phyloP scores from a whole-genome alignment of 306 rosid genomes.

The Ormosia emarginata region DNA sequence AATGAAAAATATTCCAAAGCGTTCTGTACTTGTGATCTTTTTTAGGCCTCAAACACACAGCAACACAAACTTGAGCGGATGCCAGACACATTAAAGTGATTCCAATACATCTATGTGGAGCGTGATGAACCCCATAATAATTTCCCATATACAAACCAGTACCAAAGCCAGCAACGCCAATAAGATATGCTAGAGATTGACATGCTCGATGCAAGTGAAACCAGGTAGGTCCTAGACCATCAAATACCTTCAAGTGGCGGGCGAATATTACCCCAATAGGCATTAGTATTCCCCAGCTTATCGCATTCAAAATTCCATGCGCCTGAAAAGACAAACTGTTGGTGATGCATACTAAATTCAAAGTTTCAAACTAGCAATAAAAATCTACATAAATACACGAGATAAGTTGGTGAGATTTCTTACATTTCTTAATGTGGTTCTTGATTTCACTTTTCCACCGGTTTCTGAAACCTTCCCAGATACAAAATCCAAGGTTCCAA shows the following conservation, averaged over 20 bases:
- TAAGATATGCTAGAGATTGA: neutral
- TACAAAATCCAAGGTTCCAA: conserved; percentile 26
- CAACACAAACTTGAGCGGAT: neutral
- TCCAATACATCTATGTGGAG: conserved; percentile 34
- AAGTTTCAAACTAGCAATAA: neutral
- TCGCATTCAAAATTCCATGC: conserved; percentile 28
- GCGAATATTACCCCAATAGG: conserved; percentile 30
- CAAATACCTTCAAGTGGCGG: conserved; percentile 15
- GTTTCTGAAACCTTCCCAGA: neutral
- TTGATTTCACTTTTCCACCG: neutral
- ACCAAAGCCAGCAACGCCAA: conserved; percentile 16
- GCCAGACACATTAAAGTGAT: neutral
- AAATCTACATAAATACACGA: neutral
- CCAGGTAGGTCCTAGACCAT: conserved; percentile 1
- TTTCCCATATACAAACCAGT: conserved; percentile 9
- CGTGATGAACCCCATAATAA: neutral
- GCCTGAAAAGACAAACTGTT: conserved; percentile 12
- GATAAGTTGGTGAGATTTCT: neutral
- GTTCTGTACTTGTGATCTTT: conserved; percentile 6
- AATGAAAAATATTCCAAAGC: conserved; percentile 20
- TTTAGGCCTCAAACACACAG: neutral
- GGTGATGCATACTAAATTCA: neutral
- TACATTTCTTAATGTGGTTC: neutral
- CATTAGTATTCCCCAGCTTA: conserved; percentile 46
- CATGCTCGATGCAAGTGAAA: conserved; percentile 16